Base-by-base conservation (phyloP, 345 rosid species). In the Boechera divaricarpa region DNA sequence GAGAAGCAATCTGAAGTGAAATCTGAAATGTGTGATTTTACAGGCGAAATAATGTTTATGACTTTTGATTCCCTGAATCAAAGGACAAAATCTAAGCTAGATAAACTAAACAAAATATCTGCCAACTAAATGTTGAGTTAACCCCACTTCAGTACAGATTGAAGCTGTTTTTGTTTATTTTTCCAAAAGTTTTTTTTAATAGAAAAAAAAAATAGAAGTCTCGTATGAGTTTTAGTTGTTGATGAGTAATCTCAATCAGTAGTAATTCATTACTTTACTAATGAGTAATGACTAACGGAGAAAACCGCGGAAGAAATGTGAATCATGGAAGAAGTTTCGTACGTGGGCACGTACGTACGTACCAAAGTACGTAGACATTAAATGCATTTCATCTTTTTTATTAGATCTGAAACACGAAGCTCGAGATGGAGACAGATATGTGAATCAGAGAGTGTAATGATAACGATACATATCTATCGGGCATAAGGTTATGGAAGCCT, bases 401-500 rank as follows among this genome's bases (percentile, higher is more conserved):
- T 31, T 56, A 70, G 80, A 77, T 77, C 80, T 70, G 38, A 41
- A 63, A 64, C 76, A 70, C 76, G 66, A 47, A 70, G 56, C 61
- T 77, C 72, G 60, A 77, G 76, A 63, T 55, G 67, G 67, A 77
- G 80, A 77, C 80, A 55, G 65, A 35, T 69, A 62, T 70, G 70
- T 55, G 39, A 70, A 63, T 70, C 70, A 63, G 72, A 47, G 59
- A 44, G 67, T 70, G 80, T 64, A 21, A 56, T 70, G 72, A 77
- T 64, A 21, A 56, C 63, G 72, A 77, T 47, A 13, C 44, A 26
- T 63, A 63, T 71, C 63, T 71, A 77, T 65, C 67, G 81, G 16
- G 81, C 77, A 64, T 71, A 54, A 58, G 56, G 67, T 71, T 71
- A 71, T 77, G 81, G 81, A 77, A 77, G 67, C 39, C 81, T 77